phyloP scores from a whole-genome alignment of 805 yeast species.

The Hanseniaspora hatyaiensis region DNA sequence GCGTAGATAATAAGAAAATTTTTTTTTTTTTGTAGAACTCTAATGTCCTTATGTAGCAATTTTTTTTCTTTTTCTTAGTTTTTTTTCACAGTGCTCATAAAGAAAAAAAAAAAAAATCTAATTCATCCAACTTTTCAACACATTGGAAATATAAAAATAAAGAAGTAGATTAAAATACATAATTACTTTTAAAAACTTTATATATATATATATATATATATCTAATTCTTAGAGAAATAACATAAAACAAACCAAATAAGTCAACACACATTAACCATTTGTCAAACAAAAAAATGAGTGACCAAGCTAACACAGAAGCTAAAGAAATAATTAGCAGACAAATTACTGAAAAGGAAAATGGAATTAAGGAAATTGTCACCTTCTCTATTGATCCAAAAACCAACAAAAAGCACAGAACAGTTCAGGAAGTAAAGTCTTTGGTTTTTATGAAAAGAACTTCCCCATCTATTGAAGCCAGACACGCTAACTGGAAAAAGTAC shows the following conservation, averaged over 20 bases:
- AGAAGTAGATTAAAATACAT: too few relatives aligned
- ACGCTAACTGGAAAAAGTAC: constrained; percentile 66
- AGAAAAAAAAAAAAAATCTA: too few relatives aligned
- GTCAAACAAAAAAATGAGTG: constrained; percentile 24
- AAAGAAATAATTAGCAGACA: constrained; percentile 66
- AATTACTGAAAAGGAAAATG: constrained; percentile 68
- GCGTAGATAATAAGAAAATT: too few relatives aligned
- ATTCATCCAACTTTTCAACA: too few relatives aligned
- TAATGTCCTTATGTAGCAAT: too few relatives aligned
- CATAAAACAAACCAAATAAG: neutral
- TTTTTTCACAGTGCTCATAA: too few relatives aligned
- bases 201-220: too few relatives aligned
- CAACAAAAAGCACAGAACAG: constrained; percentile 76
- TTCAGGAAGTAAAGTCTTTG: constrained; percentile 71
- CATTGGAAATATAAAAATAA: too few relatives aligned
- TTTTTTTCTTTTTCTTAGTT: too few relatives aligned
- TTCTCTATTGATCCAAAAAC: constrained; percentile 56
- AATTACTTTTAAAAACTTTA: too few relatives aligned
- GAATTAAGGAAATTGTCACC: constrained; percentile 69
- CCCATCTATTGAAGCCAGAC: constrained; percentile 75
- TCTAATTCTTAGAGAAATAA: neutral
- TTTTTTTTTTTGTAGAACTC: too few relatives aligned
- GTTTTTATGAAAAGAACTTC: constrained; percentile 71
- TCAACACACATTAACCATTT: too few relatives aligned
- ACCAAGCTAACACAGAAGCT: constrained; percentile 34